Percentiles rank a stretch among this genome's conserved stretches.
Conservation (phyloP, 2,329 filamentous ascomycete species). For the Ceratocystis papillata region DNA sequence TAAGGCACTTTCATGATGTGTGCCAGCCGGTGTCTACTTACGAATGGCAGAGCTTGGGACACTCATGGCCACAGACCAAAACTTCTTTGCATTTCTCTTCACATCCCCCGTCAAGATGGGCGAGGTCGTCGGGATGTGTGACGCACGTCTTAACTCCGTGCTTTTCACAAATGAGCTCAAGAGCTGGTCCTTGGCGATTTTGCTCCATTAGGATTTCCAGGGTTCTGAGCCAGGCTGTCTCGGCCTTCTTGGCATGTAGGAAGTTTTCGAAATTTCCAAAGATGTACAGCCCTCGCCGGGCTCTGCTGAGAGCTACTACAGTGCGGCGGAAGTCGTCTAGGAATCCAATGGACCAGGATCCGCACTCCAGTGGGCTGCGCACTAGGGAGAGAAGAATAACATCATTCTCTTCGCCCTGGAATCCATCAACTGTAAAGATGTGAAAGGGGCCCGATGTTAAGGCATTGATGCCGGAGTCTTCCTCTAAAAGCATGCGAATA, state of each 20-base stretch:
- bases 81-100: slow-evolving; percentile 5
- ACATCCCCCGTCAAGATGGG: slow-evolving; percentile 26
- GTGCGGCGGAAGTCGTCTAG: slow-evolving; percentile 51
- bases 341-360: slow-evolving; percentile 52
- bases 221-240: slow-evolving; percentile 32
- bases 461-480: slow-evolving; percentile 28
- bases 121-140: slow-evolving; percentile 43
- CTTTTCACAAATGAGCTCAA: background rate
- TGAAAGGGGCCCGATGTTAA: slow-evolving; percentile 35
- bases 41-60: slow-evolving; percentile 8
- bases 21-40: background rate
- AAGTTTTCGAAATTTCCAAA: slow-evolving; percentile 62
- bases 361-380: slow-evolving; percentile 48
- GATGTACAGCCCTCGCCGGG: slow-evolving; percentile 68
- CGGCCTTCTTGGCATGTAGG: slow-evolving; percentile 37
- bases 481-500: slow-evolving; percentile 42
- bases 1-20: background rate
- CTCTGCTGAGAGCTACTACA: slow-evolving; percentile 54
- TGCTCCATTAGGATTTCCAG: slow-evolving; percentile 21
- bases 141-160: background rate
- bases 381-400: slow-evolving; percentile 72
- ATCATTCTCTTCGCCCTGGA: slow-evolving; percentile 85
- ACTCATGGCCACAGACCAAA: slow-evolving; percentile 20
- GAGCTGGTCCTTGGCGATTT: slow-evolving; percentile 39
- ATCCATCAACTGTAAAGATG: slow-evolving; percentile 75